Percentiles rank a stretch among this genome's conserved stretches.
Conservation (phyloP, 352 stramenopile genomes). For the Globisporangium perplexum region DNA sequence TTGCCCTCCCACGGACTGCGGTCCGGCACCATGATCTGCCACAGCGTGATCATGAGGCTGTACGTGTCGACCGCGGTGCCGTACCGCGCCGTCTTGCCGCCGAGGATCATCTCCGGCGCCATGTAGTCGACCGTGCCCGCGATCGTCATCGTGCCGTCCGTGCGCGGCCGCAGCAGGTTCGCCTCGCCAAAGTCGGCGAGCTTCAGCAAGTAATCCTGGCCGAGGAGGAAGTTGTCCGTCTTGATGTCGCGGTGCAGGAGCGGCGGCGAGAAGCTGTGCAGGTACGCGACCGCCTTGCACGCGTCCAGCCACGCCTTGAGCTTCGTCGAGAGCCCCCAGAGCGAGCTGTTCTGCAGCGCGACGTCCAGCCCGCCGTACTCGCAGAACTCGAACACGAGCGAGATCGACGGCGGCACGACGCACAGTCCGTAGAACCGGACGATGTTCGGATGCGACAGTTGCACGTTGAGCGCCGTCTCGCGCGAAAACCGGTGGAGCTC, state of each 20-base stretch:
- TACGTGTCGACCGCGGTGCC: constrained; percentile 79
- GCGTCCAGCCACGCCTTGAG: constrained; percentile 84
- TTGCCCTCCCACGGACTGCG: constrained; percentile 69
- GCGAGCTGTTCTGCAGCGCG: constrained; percentile 41
- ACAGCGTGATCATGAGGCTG: constrained; percentile 84
- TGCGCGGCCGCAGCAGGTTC: constrained; percentile 71
- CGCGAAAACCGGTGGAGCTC: constrained; percentile 77
- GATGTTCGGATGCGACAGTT: constrained; percentile 80
- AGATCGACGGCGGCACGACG: constrained; percentile 80
- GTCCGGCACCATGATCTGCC: constrained; percentile 81
- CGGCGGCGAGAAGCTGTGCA: constrained; percentile 80
- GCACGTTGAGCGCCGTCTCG: constrained; percentile 75
- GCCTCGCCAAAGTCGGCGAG: constrained; percentile 82
- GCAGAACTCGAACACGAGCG: constrained; percentile 84
- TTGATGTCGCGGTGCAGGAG: constrained; percentile 84
- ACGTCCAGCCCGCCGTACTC: constrained; percentile 74
- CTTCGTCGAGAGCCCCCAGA: constrained; percentile 62
- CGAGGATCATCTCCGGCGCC: constrained; percentile 81
- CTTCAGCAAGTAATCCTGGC: constrained; percentile 75
- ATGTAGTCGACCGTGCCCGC: constrained; percentile 84
- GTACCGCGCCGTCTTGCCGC: constrained; percentile 74
- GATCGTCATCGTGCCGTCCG: constrained; percentile 83
- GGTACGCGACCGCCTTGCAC: constrained; percentile 70
- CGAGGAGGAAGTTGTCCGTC: constrained; percentile 82
- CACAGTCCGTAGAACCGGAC: constrained; percentile 80